Conservation (phyloP, 164 flowering plant species). For the Annona cherimola region DNA sequence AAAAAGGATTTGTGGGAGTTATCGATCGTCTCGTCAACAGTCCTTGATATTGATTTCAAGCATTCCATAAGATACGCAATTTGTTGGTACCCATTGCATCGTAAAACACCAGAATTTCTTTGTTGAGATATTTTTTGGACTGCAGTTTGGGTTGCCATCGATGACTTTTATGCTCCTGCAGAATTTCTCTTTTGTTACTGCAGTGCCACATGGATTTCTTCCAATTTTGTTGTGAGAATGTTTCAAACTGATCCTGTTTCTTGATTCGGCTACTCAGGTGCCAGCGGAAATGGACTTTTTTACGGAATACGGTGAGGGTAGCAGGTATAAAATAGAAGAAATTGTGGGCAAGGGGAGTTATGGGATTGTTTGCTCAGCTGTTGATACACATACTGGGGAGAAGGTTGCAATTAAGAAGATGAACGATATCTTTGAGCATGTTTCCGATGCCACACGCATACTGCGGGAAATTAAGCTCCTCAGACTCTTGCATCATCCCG, state of each 20-base stretch:
- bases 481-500: conserved; percentile 87
- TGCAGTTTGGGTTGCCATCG: not conserved
- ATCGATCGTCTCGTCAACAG: too few relatives aligned
- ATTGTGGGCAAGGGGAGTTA: conserved; percentile 98
- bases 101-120: not conserved
- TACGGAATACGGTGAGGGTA: conserved; percentile 95
- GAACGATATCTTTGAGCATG: conserved; percentile 96
- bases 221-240: not conserved
- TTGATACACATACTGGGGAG: conserved; percentile 81
- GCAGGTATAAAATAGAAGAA: conserved; percentile 85
- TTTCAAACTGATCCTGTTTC: not conserved
- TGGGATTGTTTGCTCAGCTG: conserved; percentile 93
- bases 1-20: too few relatives aligned
- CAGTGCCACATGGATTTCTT: not conserved
- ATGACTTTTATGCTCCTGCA: not conserved
- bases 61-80: not conserved
- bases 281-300: conserved; percentile 80
- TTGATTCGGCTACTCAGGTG: conserved; percentile 38
- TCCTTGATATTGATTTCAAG: too few relatives aligned
- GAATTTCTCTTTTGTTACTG: not conserved
- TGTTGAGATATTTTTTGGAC: not conserved
- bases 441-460: conserved; percentile 94
- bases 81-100: not conserved
- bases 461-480: conserved; percentile 97
- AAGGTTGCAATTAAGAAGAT: conserved; percentile 97